These are phyloP conservation scores for Mariannaea elegans DNA, from an alignment of 2,329 filamentous ascomycete species.

Conservation along the genomic window DNA sequence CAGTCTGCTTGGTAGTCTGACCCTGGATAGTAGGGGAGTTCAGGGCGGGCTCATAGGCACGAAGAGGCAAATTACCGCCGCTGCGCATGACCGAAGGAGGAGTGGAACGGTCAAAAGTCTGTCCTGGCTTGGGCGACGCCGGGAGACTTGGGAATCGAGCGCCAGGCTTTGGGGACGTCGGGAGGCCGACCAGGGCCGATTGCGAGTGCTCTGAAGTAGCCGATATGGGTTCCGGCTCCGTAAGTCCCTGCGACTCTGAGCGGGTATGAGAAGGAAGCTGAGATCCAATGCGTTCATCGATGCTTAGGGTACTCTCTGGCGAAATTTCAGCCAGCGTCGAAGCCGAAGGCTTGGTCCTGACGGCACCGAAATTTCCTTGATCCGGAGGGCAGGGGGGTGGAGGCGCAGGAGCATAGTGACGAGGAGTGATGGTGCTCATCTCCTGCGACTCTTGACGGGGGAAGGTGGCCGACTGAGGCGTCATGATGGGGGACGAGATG, in stretches of 20 bases:
- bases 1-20: constrained; percentile 69
- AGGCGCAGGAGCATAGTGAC: constrained; percentile 65
- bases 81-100: constrained; percentile 65
- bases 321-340: constrained; percentile 47
- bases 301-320: constrained; percentile 55
- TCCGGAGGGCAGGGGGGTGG: constrained; percentile 65
- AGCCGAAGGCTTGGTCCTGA: constrained; percentile 13
- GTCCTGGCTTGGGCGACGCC: constrained; percentile 60
- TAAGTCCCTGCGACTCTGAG: constrained; percentile 48
- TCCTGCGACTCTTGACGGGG: constrained; percentile 64
- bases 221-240: constrained; percentile 60
- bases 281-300: constrained; percentile 63
- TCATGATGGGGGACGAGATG: constrained; percentile 74
- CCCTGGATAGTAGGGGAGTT: constrained; percentile 58
- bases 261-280: constrained; percentile 50
- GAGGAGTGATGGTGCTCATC: constrained; percentile 65
- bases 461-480: constrained; percentile 68
- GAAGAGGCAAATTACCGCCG: constrained; percentile 66
- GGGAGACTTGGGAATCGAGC: constrained; percentile 50
- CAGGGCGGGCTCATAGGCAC: constrained; percentile 68
- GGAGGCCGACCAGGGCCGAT: constrained; percentile 61
- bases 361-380: constrained; percentile 49
- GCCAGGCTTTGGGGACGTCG: constrained; percentile 52
- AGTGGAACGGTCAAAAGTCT: constrained; percentile 59
- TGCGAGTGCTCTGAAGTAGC: constrained; percentile 62